Evolutionary conservation across 352 stramenopile species (phyloP).

Genomic region (Pythium folliculosum): DNA sequence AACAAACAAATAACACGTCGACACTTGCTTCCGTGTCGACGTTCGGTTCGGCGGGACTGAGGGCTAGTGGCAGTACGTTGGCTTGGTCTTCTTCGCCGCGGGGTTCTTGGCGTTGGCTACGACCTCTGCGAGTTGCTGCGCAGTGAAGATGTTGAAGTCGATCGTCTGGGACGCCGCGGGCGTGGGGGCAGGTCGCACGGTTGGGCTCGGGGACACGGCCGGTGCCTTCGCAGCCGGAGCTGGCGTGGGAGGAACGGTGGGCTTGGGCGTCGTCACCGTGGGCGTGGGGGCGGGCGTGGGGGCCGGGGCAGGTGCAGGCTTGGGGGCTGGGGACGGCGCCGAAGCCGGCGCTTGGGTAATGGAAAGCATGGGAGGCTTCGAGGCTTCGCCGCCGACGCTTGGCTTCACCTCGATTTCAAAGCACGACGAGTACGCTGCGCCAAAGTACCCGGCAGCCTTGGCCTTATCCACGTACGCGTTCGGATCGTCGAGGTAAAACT

Average conservation of each 20-base stretch:
- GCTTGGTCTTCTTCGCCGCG: conserved; percentile 6
- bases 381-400: background rate
- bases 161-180: conserved; percentile 18
- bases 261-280: background rate
- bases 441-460: conserved; percentile 59
- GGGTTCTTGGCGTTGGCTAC: conserved; percentile 23
- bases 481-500: conserved; percentile 57
- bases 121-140: conserved; percentile 24
- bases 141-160: conserved; percentile 25
- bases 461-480: conserved; percentile 52
- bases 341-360: background rate
- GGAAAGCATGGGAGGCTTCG: conserved; percentile 1
- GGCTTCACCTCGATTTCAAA: conserved; percentile 64
- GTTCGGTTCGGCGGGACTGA: background rate
- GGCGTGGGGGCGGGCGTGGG: conserved; percentile 5
- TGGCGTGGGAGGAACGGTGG: conserved; percentile 15
- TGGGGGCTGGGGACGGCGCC: background rate
- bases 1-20: background rate
- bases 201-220: conserved; percentile 8
- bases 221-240: conserved; percentile 21
- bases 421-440: conserved; percentile 64
- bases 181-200: conserved; percentile 16
- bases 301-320: conserved; percentile 2
- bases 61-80: conserved; percentile 11
- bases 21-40: conserved; percentile 11